Base-by-base conservation (phyloP, 2,329 filamentous ascomycete genomes). In the Colletotrichum sp. region DNA sequence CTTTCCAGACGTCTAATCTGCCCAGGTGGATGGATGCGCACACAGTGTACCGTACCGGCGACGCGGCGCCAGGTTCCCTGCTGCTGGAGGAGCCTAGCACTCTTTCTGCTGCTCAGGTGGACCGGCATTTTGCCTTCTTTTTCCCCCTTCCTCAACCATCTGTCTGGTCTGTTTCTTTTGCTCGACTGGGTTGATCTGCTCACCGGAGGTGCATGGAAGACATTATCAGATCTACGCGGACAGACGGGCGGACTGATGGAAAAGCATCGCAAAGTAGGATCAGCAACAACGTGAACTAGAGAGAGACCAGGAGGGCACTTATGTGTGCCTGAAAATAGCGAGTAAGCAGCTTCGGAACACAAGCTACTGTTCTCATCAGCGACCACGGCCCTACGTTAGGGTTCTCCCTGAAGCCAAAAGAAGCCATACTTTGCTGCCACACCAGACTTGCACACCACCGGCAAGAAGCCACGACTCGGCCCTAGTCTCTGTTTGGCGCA, bases 41-140 rank as follows among this genome's bases (percentile, higher is more conserved):
- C 59, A 52, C 70, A 62, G 74, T 64, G 69, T 76, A 73, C 74
- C 64, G 69, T 76, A 73, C 74, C 64, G 64, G 65, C 64, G 64
- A 64, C 44, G 70, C 59, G 70, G 74, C n/a, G 74, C 44, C 59
- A 74, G 28, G 49, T 74, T 59, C 59, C 65, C 59, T 68, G 74
- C 16, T 16, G n/a, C 9, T 65, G 59, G 39, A 26, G 63, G 32
- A 36, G n/a, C 21, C 62, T 36, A 15, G 34, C 62, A 26, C 32
- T 64, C 32, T 64, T 59, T 76, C 49, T 71, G 67, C 18, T 65
- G 59, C 72, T 60, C 9, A 28, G 71, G 69, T 75, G 72, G 55
- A 55, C 63, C 69, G 49, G 39, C 6, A 44, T 21, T 65, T 49
- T 8, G 30, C 52, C 64, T 39, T 62, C 28, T 62, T 60, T 71